Base-by-base conservation (phyloP, 1,139 yeast species). In the Geotrichum aggregatum region DNA sequence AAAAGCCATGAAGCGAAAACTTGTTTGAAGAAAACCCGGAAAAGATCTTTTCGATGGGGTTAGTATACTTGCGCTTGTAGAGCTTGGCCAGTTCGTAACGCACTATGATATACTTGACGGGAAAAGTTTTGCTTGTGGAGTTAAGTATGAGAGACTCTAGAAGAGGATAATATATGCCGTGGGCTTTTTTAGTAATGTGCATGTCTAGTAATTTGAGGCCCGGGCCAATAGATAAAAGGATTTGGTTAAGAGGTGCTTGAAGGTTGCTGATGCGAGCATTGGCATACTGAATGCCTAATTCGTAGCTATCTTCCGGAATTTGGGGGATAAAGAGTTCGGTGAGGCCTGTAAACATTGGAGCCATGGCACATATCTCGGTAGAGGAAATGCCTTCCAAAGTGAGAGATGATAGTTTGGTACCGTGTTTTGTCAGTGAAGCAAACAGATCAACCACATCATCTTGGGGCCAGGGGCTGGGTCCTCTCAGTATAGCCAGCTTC, bases 401-500 rank as follows among this genome's bases (percentile, higher is more conserved):
- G 28, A 49, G 6, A 8, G 39, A 10, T 5, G 14, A 21, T 14
- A 49, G 40, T 18, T 35, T 18, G 10, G 48, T n/a, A 8, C 42
- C 31, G 21, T 30, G 5, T 19, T 31, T 36, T 10, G 33, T 4
- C 2, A 31, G 19, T 6, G 10, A 7, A 11, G 26, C 44, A 31
- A 49, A 42, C 10, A 49, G 36, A 28, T 49, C 48, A 26, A 22
- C 30, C 11, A 42, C 39, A 11, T 28, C 44, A 30, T 31, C 44
- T 13, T 38, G 52, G 5, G 52, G 48, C 52, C 52, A 49, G 4
- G 52, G 52, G 3, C 41, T 33, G 7, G 52, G 52, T 4, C 52
- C 52, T 14, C 52, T 44, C 30, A 43, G 18, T 16, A 49, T 19
- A 10, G 21, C 35, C 14, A 49, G 18, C 11, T 19, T 22, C n/a